Base-by-base conservation (phyloP, 2,329 filamentous ascomycete species). In the Tolypocladium amazonense region DNA sequence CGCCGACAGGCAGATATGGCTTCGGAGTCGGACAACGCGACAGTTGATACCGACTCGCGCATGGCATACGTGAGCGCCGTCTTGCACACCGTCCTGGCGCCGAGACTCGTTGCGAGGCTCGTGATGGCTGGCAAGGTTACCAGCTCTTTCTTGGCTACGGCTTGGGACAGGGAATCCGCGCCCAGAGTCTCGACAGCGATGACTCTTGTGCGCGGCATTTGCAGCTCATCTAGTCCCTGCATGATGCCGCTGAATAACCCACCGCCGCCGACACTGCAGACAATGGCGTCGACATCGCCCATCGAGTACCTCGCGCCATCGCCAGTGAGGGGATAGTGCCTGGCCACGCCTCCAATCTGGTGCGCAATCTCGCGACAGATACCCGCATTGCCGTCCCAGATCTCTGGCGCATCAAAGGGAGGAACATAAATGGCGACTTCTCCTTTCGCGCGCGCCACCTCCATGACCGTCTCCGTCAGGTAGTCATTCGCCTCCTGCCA, bases 201-300 rank as follows among this genome's bases (percentile, higher is more conserved):
- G 18, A 93, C 79, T 41, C 60, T 62, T 75, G 78, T 65, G 69
- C 68, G 56, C 45, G 63, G 39, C 59, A 66, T 55, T 6, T 60
- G 56, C 55, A 64, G n/a, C 43, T 64, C 63, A 56, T 69, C 63
- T 2, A 92, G 74, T 3, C 87, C 88, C 68, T 85, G 77, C 70
- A 88, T 81, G 60, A 94, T 75, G 1, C 90, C 90, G 65, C 85
- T 87, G 56, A 94, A 80, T n/a, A 94, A 73, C 0, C 90, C 89
- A 14, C 90, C 90, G n/a, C 90, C 90, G 5, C 90, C 90, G 43
- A 92, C 88, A 61, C 80, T 87, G 71, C 88, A 92, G 47, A 92
- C 79, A 5, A 94, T 76, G 1, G 82, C 88, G 66, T 90, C 86
- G 3, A 88, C 78, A 20, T 63, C 18, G 8, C 23, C 63, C 47